These are phyloP conservation scores for Nakaseomyces kungkrabaensis DNA, from an alignment of 1,139 yeast species.

Conservation along the genomic window DNA sequence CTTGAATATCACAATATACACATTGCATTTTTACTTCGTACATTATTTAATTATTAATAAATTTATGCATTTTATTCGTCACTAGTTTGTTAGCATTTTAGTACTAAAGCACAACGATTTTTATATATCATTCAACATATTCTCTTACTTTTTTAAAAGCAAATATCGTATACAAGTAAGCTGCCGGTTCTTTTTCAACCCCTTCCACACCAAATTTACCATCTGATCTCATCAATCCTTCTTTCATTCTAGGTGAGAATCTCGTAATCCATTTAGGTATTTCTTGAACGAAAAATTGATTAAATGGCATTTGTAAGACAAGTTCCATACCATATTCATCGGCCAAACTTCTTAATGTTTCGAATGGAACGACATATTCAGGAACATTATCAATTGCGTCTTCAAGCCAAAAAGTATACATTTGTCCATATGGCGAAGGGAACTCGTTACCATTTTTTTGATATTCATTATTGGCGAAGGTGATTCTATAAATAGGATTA, in stretches of 20 bases:
- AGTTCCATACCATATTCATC: conserved; percentile 74
- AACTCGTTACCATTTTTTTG: conserved; percentile 59
- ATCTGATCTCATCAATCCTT: conserved; percentile 62
- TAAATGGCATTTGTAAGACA: conserved; percentile 65
- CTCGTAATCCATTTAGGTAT: conserved; percentile 54
- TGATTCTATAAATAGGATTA: conserved; percentile 68
- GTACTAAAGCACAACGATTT: background rate
- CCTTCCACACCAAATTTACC: conserved; percentile 85
- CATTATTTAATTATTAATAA: too few species aligned
- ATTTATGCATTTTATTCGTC: too few species aligned
- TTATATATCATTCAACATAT: conserved; percentile 3
- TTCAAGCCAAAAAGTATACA: conserved; percentile 67
- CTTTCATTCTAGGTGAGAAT: conserved; percentile 54
- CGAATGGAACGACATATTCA: conserved; percentile 96
- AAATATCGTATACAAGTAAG: conserved; percentile 33
- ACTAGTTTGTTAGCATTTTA: background rate
- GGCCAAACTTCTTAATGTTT: conserved; percentile 69
- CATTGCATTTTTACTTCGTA: too few species aligned
- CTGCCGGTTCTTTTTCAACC: conserved; percentile 82
- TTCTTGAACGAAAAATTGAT: conserved; percentile 73
- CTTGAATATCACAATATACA: too few species aligned
- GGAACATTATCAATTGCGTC: conserved; percentile 97
- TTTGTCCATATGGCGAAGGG: conserved; percentile 71
- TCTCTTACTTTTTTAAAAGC: conserved; percentile 30
- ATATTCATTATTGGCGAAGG: conserved; percentile 59